Evolutionary conservation across 805 yeast genomes (phyloP).

Genomic region (Metschnikowia gelsemii): DNA sequence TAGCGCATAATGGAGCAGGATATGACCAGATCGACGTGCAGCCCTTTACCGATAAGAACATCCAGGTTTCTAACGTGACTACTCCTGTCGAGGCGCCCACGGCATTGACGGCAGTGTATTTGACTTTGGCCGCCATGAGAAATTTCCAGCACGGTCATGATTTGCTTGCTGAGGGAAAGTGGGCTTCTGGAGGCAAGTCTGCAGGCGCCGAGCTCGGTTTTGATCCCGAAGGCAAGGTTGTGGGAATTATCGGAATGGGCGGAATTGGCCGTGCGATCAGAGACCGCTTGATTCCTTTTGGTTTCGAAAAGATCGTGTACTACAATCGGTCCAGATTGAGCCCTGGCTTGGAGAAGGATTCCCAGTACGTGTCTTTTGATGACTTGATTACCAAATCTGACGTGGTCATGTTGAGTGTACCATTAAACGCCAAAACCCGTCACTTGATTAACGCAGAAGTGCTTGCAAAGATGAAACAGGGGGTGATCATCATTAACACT

Average conservation of each 20-base stretch:
- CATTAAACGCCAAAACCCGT: slow-evolving; percentile 68
- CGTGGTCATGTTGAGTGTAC: slow-evolving; percentile 71
- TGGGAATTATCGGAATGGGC: slow-evolving; percentile 86
- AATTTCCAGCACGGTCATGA: slow-evolving; percentile 63
- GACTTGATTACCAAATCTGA: slow-evolving; percentile 65
- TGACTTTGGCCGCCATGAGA: slow-evolving; percentile 62
- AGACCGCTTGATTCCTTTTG: slow-evolving; percentile 71
- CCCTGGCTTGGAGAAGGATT: slow-evolving; percentile 63
- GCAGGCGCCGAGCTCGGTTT: slow-evolving; percentile 63
- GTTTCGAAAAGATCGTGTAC: slow-evolving; percentile 67
- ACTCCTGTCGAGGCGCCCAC: slow-evolving; percentile 67
- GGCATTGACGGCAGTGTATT: slow-evolving; percentile 66
- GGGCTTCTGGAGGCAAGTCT: slow-evolving; percentile 50
- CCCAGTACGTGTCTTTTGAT: slow-evolving; percentile 71
- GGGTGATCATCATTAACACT: slow-evolving; percentile 75
- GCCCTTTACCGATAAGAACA: slow-evolving; percentile 48
- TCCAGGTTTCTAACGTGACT: slow-evolving; percentile 70
- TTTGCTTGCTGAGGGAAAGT: slow-evolving; percentile 53
- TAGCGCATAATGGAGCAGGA: slow-evolving; percentile 72
- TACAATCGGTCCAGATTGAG: slow-evolving; percentile 63
- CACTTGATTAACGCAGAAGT: slow-evolving; percentile 65
- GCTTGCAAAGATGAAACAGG: slow-evolving; percentile 70
- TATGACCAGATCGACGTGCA: slow-evolving; percentile 68
- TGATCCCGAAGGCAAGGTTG: slow-evolving; percentile 71
- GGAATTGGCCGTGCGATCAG: slow-evolving; percentile 85